Conservation (phyloP, 108 stramenopile genomes). For the Asterionellopsis glacialis region DNA sequence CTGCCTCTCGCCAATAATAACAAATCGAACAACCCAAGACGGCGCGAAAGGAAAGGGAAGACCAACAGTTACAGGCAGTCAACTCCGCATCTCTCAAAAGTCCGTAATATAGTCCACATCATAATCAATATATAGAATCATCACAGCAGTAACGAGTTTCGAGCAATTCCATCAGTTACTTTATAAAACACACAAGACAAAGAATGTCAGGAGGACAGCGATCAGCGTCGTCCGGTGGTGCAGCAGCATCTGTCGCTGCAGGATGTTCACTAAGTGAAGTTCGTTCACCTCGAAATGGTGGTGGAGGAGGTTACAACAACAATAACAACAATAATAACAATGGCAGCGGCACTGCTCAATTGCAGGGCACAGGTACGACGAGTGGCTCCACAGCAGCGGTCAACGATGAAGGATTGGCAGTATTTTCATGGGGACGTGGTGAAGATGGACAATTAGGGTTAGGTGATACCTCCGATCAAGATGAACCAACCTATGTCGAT, state of each 20-base stretch:
- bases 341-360: too few species aligned
- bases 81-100: too few species aligned
- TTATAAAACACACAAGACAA: too few species aligned
- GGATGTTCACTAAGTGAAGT: constrained; percentile 17
- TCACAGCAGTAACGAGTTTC: too few species aligned
- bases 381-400: not conserved
- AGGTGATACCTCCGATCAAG: constrained; percentile 67
- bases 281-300: not conserved
- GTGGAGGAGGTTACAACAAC: not conserved
- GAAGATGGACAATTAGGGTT: constrained; percentile 88
- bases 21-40: not conserved
- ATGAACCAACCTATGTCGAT: constrained; percentile 88
- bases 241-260: constrained; percentile 15
- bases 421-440: constrained; percentile 88
- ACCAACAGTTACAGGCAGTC: too few species aligned
- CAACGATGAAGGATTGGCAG: constrained; percentile 46
- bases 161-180: too few species aligned
- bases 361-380: not conserved
- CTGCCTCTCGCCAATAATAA: too few species aligned
- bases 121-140: too few species aligned
- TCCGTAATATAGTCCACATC: too few species aligned
- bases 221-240: constrained; percentile 5
- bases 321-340: too few species aligned
- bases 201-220: constrained; percentile 12
- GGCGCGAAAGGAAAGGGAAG: not conserved